Conservation (phyloP, 495 filamentous ascomycete genomes). For the Talaromyces adpressus region DNA sequence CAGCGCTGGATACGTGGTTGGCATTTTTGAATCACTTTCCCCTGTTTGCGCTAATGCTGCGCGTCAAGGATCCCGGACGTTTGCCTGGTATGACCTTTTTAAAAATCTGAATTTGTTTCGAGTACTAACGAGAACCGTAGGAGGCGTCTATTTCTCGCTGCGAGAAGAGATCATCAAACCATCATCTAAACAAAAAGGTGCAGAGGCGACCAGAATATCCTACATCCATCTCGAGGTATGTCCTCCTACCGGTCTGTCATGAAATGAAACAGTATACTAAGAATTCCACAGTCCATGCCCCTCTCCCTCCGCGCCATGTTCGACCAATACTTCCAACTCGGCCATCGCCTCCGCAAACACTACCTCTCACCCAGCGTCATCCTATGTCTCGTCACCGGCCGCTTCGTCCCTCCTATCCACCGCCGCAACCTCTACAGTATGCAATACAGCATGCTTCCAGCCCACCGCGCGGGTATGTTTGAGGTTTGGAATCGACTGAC, state of each 20-base stretch:
- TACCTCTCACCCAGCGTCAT: constrained; percentile 86
- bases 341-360: constrained; percentile 85
- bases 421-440: constrained; percentile 91
- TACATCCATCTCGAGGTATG: constrained; percentile 75
- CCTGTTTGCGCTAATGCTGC: constrained; percentile 93
- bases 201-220: constrained; percentile 41
- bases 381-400: constrained; percentile 78
- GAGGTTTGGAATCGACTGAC: constrained; percentile 83
- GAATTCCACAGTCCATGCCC: constrained; percentile 62
- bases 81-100: constrained; percentile 59
- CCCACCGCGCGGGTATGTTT: constrained; percentile 64
- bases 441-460: constrained; percentile 97
- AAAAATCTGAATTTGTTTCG: background rate
- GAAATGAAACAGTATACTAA: constrained; percentile 2
- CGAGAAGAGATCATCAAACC: constrained; percentile 44
- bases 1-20: constrained; percentile 77
- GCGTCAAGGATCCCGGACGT: constrained; percentile 85
- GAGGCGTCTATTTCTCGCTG: constrained; percentile 87
- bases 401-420: constrained; percentile 87
- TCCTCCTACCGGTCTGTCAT: background rate
- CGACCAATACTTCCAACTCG: constrained; percentile 93
- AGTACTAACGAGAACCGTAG: constrained; percentile 26
- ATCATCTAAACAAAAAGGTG: constrained; percentile 8
- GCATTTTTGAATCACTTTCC: constrained; percentile 98
- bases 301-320: constrained; percentile 90